Base-by-base conservation (phyloP, 2,329 filamentous ascomycete genomes). In the Venturia asperata region DNA sequence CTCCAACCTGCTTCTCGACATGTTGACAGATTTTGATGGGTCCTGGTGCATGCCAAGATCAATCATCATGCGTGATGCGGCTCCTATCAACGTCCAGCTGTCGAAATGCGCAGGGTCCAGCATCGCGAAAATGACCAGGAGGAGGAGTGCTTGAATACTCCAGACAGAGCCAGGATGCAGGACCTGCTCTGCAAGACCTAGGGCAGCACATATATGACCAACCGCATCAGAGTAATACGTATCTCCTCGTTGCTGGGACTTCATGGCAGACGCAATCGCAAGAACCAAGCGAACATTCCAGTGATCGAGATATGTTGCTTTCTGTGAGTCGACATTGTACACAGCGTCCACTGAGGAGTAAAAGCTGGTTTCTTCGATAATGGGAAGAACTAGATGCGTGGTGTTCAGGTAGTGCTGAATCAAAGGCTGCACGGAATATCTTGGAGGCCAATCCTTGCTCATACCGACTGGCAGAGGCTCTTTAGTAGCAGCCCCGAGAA, bases 21-120 rank as follows among this genome's bases (percentile, higher is more conserved):
- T 82, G 37, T 85, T 78, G 19, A 88, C 83, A 67, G 88, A 87
- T 65, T 84, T 82, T 0, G 90, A 88, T 3, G 92, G 91, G 70
- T 97, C 93, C 76, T 97, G 93, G 75, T 97, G 94, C 66, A 95
- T 87, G 9, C 94, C 94, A 39, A 97, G 79, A 77, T 99, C 94
- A 27, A 97, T 84, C 72, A 93, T 87, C 6, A 92, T 90, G 66
- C 93, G 86, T 49, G 90, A 90, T 7, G 93, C 92, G 73, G 94
- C 92, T 7, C 93, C 94, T 65, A 97, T 90, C 67, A 97, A 77
- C 68, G 94, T 92, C 92, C 94, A 97, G 70, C 89, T 91, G 72
- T 96, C 92, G 72, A 96, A 97, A 72, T 95, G 91, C 52, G 87
- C 85, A 1, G 93, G 92, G 70, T 97, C 92, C 62, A 96, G 81